Evolutionary conservation across 2,329 filamentous ascomycete genomes (phyloP), one percentile per base, ranked within the genome.

Genomic region (Sclerotinia subarctica): DNA sequence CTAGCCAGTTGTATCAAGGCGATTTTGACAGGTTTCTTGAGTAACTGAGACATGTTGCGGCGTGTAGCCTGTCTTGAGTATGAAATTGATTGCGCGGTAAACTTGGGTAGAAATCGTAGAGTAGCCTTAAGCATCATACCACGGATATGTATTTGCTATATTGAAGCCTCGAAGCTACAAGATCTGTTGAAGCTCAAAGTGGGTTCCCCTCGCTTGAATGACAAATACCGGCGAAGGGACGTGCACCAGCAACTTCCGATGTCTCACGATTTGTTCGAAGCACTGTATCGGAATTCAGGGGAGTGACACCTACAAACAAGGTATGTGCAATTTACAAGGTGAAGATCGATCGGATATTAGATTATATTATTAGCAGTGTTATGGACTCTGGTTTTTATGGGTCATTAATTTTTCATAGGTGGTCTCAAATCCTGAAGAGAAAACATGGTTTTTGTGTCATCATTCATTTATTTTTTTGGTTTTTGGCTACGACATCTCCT

Each of bases 1-100:
- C 90, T 89, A 68, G 92, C 89, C 46, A 96, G 86, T 80, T 97
- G 93, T 71, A 96, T 84, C 74, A 93, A 86, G 46, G 92, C 91
- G 57, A 96, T 84, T 81, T 91, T 94, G 76, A 96, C 82, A 51
- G 90, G 88, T 78, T 91, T 85, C 80, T 90, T 90, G 70, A 97
- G 86, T 63, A 94, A 56, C 29, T 68, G 67, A 32, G 73, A 68
- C 76, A 77, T 78, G 44, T 54, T 76, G 44, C 68, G 60, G 29
- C 10, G 35, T 11, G 72, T 70, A 35, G 60, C 58, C 68, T 72
- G 69, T n/a, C 44, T 58, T 4, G 68, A 21, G 35, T 24, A 35
- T 13, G 44, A 49, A 11, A 29, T 53, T 29, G 57, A 59, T 32
- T 69, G 58, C 42, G 24, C 49, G 47, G 24, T 64, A 46, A 73